Conservation (phyloP, 352 stramenopile genomes). For the Phytophthora lateralis region DNA sequence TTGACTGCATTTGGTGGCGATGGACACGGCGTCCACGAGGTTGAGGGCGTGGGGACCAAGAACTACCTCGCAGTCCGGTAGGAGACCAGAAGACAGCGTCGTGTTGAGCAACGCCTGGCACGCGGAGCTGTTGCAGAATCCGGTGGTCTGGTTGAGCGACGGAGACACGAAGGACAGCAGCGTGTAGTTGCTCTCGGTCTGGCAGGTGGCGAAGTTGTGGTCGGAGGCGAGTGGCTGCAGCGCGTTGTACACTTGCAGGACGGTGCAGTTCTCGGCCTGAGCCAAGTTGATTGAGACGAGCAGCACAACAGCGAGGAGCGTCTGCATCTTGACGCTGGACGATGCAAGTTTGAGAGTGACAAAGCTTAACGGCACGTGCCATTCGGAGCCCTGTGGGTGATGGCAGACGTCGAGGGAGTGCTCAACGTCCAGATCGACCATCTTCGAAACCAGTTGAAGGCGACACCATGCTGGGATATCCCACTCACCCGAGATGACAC, state of each 20-base stretch:
- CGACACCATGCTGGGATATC: constrained; percentile 1
- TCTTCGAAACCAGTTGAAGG: background rate
- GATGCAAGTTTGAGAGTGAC: constrained; percentile 14
- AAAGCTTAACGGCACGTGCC: background rate
- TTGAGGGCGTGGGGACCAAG: constrained; percentile 12
- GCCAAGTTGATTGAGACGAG: background rate
- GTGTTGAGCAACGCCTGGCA: constrained; percentile 26
- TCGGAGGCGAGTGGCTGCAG: constrained; percentile 11
- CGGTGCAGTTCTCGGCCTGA: constrained; percentile 22
- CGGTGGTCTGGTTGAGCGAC: constrained; percentile 9
- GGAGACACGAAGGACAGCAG: constrained; percentile 10
- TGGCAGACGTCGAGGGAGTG: background rate
- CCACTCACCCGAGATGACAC: constrained; percentile 12
- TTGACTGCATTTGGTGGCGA: constrained; percentile 17
- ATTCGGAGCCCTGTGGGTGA: background rate
- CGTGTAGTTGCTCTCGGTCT: constrained; percentile 33
- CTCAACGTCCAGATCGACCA: constrained; percentile 1
- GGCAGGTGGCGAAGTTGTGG: constrained; percentile 18
- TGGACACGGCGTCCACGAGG: constrained; percentile 8
- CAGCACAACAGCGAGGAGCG: constrained; percentile 6
- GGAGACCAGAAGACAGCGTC: constrained; percentile 5
- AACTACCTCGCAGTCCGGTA: constrained; percentile 27
- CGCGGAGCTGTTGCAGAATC: constrained; percentile 28
- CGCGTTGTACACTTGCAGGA: background rate
- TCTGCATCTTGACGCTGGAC: constrained; percentile 17